Evolutionary conservation across 257 asterid genomes (phyloP).

Genomic region (Cordia subcordata): DNA sequence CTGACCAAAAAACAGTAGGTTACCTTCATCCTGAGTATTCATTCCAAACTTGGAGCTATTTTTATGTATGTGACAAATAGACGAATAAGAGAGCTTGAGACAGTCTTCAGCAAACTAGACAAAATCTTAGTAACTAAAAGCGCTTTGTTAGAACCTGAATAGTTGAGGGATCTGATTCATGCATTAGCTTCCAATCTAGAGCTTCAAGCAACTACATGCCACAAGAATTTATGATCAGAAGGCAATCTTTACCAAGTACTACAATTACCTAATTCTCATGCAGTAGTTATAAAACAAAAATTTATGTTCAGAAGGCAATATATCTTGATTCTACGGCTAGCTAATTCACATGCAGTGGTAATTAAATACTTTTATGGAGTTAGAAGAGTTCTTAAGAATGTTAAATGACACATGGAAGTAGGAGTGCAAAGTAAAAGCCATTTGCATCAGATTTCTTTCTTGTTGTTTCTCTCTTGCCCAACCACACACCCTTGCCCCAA

Average conservation of each 20-base stretch:
- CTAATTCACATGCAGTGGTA: too few species aligned
- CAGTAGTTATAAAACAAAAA: too few species aligned
- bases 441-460: too few species aligned
- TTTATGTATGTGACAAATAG: slow-evolving; percentile 35
- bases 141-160: slow-evolving; percentile 44
- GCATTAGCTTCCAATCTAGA: slow-evolving; percentile 98
- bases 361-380: too few species aligned
- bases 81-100: not conserved
- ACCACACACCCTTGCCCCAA: too few species aligned
- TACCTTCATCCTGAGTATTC: slow-evolving; percentile 36
- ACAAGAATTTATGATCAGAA: not conserved
- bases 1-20: slow-evolving; percentile 55
- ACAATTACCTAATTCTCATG: too few species aligned
- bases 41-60: slow-evolving; percentile 21
- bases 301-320: too few species aligned
- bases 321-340: not conserved
- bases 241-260: too few species aligned
- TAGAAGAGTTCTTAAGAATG: too few species aligned
- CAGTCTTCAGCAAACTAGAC: not conserved
- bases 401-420: too few species aligned
- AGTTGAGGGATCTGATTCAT: slow-evolving; percentile 55
- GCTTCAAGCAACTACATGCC: slow-evolving; percentile 86
- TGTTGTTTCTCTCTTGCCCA: too few species aligned
- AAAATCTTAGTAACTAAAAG: not conserved
- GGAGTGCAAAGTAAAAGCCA: too few species aligned